These are phyloP conservation scores for Trichoderma oligosporum DNA, from an alignment of 2,329 filamentous ascomycete genomes.

Conservation along the genomic window DNA sequence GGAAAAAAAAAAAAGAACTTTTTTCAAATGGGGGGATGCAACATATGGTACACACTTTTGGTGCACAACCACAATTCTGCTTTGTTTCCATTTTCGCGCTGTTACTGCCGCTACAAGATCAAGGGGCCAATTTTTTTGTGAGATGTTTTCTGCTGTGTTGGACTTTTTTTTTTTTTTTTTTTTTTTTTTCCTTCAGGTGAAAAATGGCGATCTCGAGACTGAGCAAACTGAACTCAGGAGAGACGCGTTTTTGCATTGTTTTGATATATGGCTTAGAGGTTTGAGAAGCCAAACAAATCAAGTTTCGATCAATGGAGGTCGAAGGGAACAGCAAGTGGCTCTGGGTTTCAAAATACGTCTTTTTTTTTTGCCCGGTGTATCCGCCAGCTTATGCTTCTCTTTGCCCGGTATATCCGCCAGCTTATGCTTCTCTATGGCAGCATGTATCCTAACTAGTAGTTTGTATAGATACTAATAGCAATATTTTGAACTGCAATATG, in stretches of 20 bases:
- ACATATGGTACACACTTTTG: background rate
- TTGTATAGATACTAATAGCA: conserved; percentile 9
- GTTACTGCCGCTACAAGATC: too few species aligned
- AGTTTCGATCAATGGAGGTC: background rate
- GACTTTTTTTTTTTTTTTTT: background rate
- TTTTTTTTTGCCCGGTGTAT: background rate
- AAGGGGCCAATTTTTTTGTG: too few species aligned
- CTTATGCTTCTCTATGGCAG: background rate
- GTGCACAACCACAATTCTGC: background rate
- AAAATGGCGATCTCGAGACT: background rate
- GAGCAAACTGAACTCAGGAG: background rate
- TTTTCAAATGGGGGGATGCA: too few species aligned
- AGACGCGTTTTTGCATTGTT: background rate
- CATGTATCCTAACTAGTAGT: background rate
- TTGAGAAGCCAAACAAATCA: background rate
- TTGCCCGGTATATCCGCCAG: background rate
- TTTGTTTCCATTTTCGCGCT: background rate
- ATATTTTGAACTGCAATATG: background rate
- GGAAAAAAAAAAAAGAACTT: too few species aligned
- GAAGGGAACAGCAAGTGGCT: background rate
- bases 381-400: background rate
- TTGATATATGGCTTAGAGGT: background rate
- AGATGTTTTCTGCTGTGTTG: too few species aligned
- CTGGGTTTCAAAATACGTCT: background rate
- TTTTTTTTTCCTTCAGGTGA: background rate